Conservation (phyloP, 2,329 filamentous ascomycete species). For the Hymenotorrendiella dingleyae region DNA sequence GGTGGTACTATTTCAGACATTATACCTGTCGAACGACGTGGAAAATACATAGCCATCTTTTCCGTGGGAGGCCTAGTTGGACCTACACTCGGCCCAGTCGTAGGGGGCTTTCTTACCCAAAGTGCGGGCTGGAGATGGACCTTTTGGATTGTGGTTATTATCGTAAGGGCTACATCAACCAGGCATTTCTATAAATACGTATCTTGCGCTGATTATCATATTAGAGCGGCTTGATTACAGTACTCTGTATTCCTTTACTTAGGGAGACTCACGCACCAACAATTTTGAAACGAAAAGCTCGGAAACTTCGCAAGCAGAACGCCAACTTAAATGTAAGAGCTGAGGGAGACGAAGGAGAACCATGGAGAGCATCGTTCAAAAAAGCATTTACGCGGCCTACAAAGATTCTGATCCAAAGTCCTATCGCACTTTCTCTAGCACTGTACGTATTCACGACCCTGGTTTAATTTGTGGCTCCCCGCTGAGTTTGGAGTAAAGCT, state of each 20-base stretch:
- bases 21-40: slow-evolving; percentile 50
- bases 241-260: slow-evolving; percentile 13
- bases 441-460: slow-evolving; percentile 45
- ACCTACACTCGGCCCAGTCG: slow-evolving; percentile 37
- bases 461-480: no score
- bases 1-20: slow-evolving; percentile 62
- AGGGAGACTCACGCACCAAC: slow-evolving; percentile 43
- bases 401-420: slow-evolving; percentile 33
- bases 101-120: slow-evolving; percentile 42
- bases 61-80: slow-evolving; percentile 36
- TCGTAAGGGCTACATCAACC: slow-evolving; percentile 7
- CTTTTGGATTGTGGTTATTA: slow-evolving; percentile 35
- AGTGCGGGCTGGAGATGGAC: slow-evolving; percentile 41
- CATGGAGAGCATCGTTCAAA: slow-evolving; percentile 29
- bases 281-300: slow-evolving; percentile 38
- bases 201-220: slow-evolving; percentile 21
- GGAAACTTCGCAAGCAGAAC: slow-evolving; percentile 41
- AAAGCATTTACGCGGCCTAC: slow-evolving; percentile 34
- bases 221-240: slow-evolving; percentile 20
- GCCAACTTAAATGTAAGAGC: slow-evolving; percentile 46
- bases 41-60: slow-evolving; percentile 48
- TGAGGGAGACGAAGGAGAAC: slow-evolving; percentile 24
- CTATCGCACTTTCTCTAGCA: slow-evolving; percentile 34
- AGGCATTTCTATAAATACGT: slow-evolving; percentile 7
- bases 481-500: no score